phyloP scores from a whole-genome alignment of 176 grass and related monocot species.

The Dactylis glomerata region DNA sequence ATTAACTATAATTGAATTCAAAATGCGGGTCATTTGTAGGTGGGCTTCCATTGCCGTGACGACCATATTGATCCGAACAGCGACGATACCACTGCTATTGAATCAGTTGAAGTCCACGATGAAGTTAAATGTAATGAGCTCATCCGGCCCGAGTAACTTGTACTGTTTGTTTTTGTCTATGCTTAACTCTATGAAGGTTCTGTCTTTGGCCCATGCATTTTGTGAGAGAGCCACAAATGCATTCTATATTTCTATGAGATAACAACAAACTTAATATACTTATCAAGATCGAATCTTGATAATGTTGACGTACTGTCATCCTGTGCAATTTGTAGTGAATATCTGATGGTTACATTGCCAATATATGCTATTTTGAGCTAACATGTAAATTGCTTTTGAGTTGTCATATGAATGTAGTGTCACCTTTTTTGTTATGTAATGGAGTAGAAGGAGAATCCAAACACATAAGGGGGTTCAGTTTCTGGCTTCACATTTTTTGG shows the following conservation, averaged over 20 bases:
- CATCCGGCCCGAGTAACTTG: neutral
- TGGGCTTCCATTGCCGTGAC: conserved; percentile 82
- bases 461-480: neutral
- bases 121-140: conserved; percentile 64
- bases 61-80: conserved; percentile 60
- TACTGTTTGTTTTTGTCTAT: neutral
- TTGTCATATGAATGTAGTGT: neutral
- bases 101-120: conserved; percentile 63
- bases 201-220: neutral
- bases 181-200: neutral
- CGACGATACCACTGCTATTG: conserved; percentile 55
- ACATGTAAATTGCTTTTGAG: neutral
- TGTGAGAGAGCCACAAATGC: neutral
- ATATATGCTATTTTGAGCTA: neutral
- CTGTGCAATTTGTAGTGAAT: neutral
- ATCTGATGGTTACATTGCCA: neutral
- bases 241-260: neutral
- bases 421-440: neutral
- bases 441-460: neutral
- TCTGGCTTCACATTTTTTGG: neutral
- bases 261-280: neutral
- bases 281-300: neutral
- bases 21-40: conserved; percentile 35
- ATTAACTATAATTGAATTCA: neutral
- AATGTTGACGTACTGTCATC: neutral